Evolutionary conservation across 2,329 filamentous ascomycete genomes (phyloP), one percentile per base, ranked within the genome.

Genomic region (Huntiella bhutanensis): DNA sequence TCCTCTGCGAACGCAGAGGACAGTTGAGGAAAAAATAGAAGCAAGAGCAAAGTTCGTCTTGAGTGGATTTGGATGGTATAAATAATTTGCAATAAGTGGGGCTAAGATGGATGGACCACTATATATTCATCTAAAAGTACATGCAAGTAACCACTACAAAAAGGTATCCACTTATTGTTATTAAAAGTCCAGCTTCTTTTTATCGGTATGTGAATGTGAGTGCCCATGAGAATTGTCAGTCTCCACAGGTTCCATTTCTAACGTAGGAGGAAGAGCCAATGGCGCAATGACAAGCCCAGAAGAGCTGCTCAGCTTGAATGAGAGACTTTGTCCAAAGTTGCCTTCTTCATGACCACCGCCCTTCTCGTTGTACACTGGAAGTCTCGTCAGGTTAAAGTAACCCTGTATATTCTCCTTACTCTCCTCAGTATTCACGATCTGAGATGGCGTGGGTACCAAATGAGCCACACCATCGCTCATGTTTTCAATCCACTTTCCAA

Each of bases 381-480:
- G 62, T 46, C 79, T 79, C 59, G 93, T 84, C 1, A 92, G 74
- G 51, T 78, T 82, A 13, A 96, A 64, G 61, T 96, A 74, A 1
- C 91, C 91, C 58, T 96, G 48, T 17, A 43, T 47, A n/a, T 45
- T 43, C 22, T 50, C 48, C 2, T 41, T 17, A 33, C 37, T 32
- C 28, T 46, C 41, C 33, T 47, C 45, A 8, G 36, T 41, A 37
- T 45, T 50, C 3, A 44, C 48, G 10, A 43, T 41, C 17, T 50
- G 45, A 38, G 48, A 45, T n/a, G 41, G 44, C 19, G 45, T 47
- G 16, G 48, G 48, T 3, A 50, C 41, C 11, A 98, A 68, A 61
- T 96, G 87, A 16, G 95, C 64, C 5, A 93, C 83, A 4, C 85
- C 85, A 56, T 98, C 91, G 52, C 70, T 77, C 1, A 96, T 65